Evolutionary conservation across 306 rosid species (phyloP).

Genomic region (Senna siamea): DNA sequence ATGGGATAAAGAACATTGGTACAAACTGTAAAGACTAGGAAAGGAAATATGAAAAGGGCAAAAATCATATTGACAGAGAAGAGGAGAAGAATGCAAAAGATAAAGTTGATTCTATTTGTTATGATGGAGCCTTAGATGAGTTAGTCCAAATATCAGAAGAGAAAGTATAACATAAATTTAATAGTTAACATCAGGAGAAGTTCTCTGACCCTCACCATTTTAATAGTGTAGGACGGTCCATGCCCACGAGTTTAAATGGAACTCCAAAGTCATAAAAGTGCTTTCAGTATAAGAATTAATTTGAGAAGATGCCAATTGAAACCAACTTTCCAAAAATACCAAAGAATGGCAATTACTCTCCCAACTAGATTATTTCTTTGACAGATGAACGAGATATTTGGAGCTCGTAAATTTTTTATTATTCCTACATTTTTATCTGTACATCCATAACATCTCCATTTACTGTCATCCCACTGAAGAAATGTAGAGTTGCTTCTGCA

Average conservation of each 20-base stretch:
- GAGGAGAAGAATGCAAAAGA: too few relatives aligned
- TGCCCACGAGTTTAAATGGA: constrained; percentile 27
- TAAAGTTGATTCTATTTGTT: too few relatives aligned
- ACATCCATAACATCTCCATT: constrained; percentile 4
- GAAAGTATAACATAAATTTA: constrained; percentile 17
- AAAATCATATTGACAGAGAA: too few relatives aligned
- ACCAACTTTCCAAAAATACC: constrained; percentile 23
- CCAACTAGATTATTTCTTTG: too few relatives aligned
- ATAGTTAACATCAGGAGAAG: constrained; percentile 31
- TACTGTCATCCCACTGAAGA: constrained; percentile 21
- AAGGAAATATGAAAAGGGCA: background rate
- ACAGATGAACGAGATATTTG: background rate
- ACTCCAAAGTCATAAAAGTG: constrained; percentile 26
- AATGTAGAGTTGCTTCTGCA: constrained; percentile 39
- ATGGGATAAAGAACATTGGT: too few relatives aligned
- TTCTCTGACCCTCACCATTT: constrained; percentile 56
- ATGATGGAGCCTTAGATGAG: background rate
- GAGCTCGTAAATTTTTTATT: background rate
- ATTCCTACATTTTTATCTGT: background rate
- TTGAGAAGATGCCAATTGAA: constrained; percentile 29
- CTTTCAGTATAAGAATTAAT: constrained; percentile 35
- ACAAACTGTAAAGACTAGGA: background rate
- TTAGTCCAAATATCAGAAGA: constrained; percentile 16
- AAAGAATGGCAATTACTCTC: too few relatives aligned
- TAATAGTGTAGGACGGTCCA: too few relatives aligned